Evolutionary conservation across 2,329 filamentous ascomycete species (phyloP), one percentile per base, ranked within the genome.

Genomic region (Grosmannia clavigera): DNA sequence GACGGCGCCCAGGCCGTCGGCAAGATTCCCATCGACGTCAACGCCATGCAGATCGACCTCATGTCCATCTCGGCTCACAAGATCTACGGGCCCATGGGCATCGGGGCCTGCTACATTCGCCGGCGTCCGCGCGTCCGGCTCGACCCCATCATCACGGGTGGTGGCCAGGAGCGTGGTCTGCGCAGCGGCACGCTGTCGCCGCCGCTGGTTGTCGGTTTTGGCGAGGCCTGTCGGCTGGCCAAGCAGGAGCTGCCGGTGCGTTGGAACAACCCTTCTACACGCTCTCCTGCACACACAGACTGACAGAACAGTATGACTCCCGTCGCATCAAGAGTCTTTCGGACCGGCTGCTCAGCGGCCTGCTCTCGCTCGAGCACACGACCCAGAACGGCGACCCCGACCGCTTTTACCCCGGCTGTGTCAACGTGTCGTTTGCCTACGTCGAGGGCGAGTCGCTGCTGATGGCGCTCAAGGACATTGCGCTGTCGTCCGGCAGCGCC

Each of bases 1-100:
- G 94, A 99, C 72, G 94, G 81, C 58, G 94, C 94, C 1, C 94
- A 99, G 76, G 94, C 94, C 19, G 92, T 97, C n/a, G 94, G 94
- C 70, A 99, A 99, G 79, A 96, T 99, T 57, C 90, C 92, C 0
- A 77, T 99, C 55, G 91, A 96, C 68, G 94, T 99, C 69, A 96
- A 97, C 73, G 88, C 90, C 74, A 92, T 96, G 90, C 95, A 96
- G 73, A 87, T 99, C 65, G 94, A 99, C 71, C 77, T 99, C 70
- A 96, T 99, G 92, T 97, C 92, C 35, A 96, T 99, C 63, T 97
- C 94, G 10, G 92, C 90, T 35, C 94, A 99, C 77, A 99, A 99
- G 76, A 95, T 99, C 59, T 99, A 99, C 71, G 94, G 94, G 31
- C 94, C 94, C 59, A 99, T 96, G 79, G 94, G 94, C 40, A 89